Base-by-base conservation (phyloP, 257 asterid genomes). In the Nicotiana benthamiana region DNA sequence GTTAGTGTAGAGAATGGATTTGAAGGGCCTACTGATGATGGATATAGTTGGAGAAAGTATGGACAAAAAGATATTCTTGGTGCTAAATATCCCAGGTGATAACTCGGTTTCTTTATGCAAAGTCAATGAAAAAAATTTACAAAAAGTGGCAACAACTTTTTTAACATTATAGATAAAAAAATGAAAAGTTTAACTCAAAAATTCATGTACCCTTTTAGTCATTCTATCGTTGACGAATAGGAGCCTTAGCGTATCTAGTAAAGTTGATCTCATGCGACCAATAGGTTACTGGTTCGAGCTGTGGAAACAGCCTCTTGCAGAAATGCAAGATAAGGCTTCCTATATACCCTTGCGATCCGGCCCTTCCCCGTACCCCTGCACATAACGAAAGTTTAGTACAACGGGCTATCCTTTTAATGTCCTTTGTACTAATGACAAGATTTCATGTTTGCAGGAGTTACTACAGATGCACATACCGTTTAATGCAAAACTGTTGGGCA, bases 31-130 rank as follows among this genome's bases (percentile, higher is more conserved):
- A 77, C 87, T 65, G 97, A 89, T 54, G 97, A 93, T 63, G 93
- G 97, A 52, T 89, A 80, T 79, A 92, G 94, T 82, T 95, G 99
- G 99, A 91, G 98, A 75, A 93, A 93, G 80, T 95, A 95, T 62
- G 92, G 92, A 7, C 92, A 89, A 79, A 89, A 89, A 66, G 91
- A 89, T 84, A 89, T 89, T 77, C 80, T 89, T 79, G 91, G 92
- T 80, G 91, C 92, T 24, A 89, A 84, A 76, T 80, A 86, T 80
- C 90, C 92, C 34, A 87, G 90, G 90, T 85, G 40, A 76, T 16
- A 53, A 70, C 22, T 64, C 56, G 56, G 32, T 83, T 68, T 48
- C 75, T 43, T 30, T 56, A 65, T 20, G 15, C 51, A 36, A 80
- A 79, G 80, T 27, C 74, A 82, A 16, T 63, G 51, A 82, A 52